phyloP scores from a whole-genome alignment of 306 rosid genomes.

The Acacia acuminata region DNA sequence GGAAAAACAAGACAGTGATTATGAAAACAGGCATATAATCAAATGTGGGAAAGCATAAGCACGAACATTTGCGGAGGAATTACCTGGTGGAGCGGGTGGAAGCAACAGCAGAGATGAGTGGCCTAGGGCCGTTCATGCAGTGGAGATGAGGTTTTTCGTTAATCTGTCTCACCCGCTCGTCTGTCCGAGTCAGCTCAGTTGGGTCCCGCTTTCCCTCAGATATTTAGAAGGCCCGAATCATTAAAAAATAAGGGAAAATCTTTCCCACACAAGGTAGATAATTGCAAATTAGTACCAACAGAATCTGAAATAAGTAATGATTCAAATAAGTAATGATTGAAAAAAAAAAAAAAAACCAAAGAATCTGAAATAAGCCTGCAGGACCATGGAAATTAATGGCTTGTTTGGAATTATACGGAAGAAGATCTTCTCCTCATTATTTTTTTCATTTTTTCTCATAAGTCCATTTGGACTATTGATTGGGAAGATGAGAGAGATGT shows the following conservation, averaged over 20 bases:
- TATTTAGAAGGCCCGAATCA: no score
- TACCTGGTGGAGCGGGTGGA: slow-evolving; percentile 12
- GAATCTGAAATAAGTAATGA: not conserved
- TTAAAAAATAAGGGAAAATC: not conserved
- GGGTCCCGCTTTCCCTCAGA: slow-evolving; percentile 17
- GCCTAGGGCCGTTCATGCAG: slow-evolving; percentile 20
- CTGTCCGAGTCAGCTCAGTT: not conserved
- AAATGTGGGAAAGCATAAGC: not conserved
- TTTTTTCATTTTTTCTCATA: no score
- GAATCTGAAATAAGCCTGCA: not conserved
- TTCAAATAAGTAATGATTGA: no score
- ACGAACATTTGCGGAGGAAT: not conserved
- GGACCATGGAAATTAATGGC: no score
- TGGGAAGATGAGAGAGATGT: no score
- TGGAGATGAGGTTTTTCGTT: slow-evolving; percentile 10
- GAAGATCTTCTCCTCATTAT: no score
- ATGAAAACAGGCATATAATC: not conserved
- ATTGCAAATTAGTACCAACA: not conserved
- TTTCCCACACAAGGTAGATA: no score
- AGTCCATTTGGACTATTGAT: no score
- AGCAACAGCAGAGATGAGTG: slow-evolving; percentile 15
- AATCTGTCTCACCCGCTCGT: not conserved
- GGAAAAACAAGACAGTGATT: not conserved
- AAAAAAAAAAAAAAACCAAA: no score
- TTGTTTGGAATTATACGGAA: not conserved